Evolutionary conservation across 352 stramenopile species (phyloP), one percentile per base, ranked within the genome.

Genomic region (Achlya hypogyna): DNA sequence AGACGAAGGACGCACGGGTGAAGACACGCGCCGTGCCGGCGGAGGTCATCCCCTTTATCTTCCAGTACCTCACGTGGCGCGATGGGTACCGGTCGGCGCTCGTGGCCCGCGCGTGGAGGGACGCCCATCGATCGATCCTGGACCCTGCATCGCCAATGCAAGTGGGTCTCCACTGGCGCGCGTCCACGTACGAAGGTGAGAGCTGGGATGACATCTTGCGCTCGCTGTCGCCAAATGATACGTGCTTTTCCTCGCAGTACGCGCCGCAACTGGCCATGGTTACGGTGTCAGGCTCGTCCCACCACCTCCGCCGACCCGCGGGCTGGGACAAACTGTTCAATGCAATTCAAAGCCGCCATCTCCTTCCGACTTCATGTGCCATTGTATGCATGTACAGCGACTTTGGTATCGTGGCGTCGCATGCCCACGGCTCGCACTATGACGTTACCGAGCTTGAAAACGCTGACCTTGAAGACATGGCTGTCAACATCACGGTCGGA

Each of bases 401-500:
- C 27, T 49, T 49, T 40, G 60, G 60, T 10, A 42, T 67, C 20
- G 59, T 67, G 12, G 25, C 49, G 10, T 56, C 49, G 1, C 16
- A 10, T 16, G 45, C 28, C 1, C 5, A n/a, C 29, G 10, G 10
- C 29, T n/a, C 40, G 6, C 10, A 32, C 22, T 25, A 58, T 14
- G 38, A 28, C 32, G 10, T 43, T 40, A 12, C 42, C 18, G 60
- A 67, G 34, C 45, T 67, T 23, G 42, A 67, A n/a, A 16, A 58
- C 47, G 38, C 43, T 12, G 28, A 49, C 47, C 25, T 54, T 27
- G 59, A 70, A 69, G 63, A 66, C 3, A 22, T 71, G 25, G 62
- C 53, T 6, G 28, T 82, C 23, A 69, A 65, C 6, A 66, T 88
- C 16, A 84, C 76, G 4, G 65, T 83, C 0, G 77, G 74, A 32